phyloP scores from a whole-genome alignment of 2,329 filamentous ascomycete species.

The Microsporum ferrugineum region DNA sequence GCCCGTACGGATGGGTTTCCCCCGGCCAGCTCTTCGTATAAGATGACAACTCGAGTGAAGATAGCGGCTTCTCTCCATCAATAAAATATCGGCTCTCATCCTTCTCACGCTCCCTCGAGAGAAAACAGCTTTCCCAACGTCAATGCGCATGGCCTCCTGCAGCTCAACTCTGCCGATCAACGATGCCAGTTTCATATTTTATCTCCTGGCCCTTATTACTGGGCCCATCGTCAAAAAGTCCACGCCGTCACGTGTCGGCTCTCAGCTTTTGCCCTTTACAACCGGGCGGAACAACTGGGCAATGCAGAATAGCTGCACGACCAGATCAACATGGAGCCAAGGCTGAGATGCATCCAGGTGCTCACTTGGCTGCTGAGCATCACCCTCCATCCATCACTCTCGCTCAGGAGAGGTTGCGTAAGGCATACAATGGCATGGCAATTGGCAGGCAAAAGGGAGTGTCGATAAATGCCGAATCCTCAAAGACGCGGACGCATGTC shows the following conservation, averaged over 20 bases:
- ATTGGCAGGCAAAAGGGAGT: neutral
- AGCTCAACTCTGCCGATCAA: neutral
- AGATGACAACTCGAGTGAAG: neutral
- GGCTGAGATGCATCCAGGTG: neutral
- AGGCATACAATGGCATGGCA: neutral
- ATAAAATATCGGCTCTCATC: neutral
- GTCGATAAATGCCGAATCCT: neutral
- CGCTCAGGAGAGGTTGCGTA: neutral
- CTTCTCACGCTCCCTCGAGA: neutral
- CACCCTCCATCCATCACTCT: neutral
- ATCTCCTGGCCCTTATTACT: neutral
- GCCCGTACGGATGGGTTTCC: neutral
- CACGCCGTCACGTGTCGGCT: neutral
- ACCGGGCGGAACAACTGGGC: neutral
- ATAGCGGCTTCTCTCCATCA: neutral
- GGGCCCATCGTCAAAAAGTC: neutral
- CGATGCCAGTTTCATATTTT: neutral
- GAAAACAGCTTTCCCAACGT: neutral
- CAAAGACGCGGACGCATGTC: neutral
- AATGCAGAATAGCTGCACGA: neutral
- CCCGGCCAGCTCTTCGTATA: neutral
- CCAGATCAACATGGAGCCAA: neutral
- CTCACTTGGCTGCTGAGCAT: neutral
- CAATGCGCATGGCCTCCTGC: conserved; percentile 2
- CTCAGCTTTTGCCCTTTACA: neutral